A percentile compares a stretch with the other conserved stretches of the same genome.
phyloP scores from a whole-genome alignment of 768 basidiomycete species.

The Phanerochaete carnosa region DNA sequence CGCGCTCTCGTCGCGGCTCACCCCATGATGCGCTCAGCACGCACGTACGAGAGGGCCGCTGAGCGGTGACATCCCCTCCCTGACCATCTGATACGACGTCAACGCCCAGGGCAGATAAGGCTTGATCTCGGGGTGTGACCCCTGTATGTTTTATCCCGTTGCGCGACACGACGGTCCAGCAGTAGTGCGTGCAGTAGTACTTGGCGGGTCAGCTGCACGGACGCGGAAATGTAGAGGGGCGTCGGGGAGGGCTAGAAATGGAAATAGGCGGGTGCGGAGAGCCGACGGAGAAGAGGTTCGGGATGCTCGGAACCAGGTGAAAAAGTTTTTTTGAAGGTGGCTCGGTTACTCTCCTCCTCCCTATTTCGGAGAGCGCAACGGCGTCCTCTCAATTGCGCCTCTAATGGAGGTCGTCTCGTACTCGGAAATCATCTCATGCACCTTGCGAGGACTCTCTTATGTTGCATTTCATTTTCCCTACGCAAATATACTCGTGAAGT shows the following conservation, averaged over 20 bases:
- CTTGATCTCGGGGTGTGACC: too few relatives aligned
- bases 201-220: background rate
- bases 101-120: too few relatives aligned
- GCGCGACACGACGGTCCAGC: background rate
- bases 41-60: background rate
- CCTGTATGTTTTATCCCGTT: background rate
- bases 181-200: background rate
- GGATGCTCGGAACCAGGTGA: slow-evolving; percentile 14
- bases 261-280: slow-evolving; percentile 9
- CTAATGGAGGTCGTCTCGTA: background rate
- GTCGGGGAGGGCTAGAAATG: background rate
- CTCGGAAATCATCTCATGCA: too few relatives aligned
- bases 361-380: background rate
- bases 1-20: background rate
- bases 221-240: background rate
- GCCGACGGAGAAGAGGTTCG: slow-evolving; percentile 8
- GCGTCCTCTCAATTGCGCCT: background rate
- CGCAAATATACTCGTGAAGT: background rate
- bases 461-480: background rate
- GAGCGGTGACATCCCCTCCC: background rate
- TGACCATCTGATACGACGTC: background rate
- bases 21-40: background rate
- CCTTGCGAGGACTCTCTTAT: too few relatives aligned
- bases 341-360: slow-evolving; percentile 14
- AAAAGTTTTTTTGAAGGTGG: slow-evolving; percentile 27